phyloP scores from a whole-genome alignment of 805 yeast species.

The Tetrapisispora fleetii region DNA sequence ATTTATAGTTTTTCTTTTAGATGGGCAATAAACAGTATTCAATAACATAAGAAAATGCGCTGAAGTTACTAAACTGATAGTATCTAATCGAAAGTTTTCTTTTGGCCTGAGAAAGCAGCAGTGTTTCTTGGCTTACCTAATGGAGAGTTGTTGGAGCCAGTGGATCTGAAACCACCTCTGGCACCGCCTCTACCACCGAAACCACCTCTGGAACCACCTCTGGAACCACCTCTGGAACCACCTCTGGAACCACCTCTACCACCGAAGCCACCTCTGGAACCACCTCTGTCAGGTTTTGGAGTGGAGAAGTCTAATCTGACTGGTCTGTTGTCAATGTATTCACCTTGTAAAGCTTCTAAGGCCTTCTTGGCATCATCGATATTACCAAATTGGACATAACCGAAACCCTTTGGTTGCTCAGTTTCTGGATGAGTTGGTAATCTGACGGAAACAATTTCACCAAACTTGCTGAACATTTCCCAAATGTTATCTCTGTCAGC shows the following conservation, averaged over 20 bases:
- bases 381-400: conserved; percentile 84
- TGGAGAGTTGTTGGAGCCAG: conserved; percentile 49
- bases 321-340: conserved; percentile 81
- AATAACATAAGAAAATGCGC: too few relatives aligned
- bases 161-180: conserved; percentile 32
- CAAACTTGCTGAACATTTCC: conserved; percentile 65
- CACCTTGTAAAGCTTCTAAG: conserved; percentile 78
- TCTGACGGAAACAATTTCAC: conserved; percentile 80
- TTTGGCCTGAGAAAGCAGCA: conserved; percentile 72
- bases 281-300: conserved; percentile 58
- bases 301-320: conserved; percentile 92
- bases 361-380: conserved; percentile 89
- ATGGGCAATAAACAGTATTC: too few relatives aligned
- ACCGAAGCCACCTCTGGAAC: conserved; percentile 35
- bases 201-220: conserved; percentile 27
- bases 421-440: conserved; percentile 98
- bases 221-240: conserved; percentile 19
- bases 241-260: conserved; percentile 30
- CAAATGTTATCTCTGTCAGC: conserved; percentile 72
- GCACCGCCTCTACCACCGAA: conserved; percentile 32
- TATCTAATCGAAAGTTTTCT: conserved; percentile 65
- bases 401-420: conserved; percentile 98
- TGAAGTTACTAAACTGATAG: too few relatives aligned
- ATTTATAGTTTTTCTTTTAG: too few relatives aligned
- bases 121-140: conserved; percentile 32